These are phyloP conservation scores for Cercospora beticola DNA, from an alignment of 2,329 filamentous ascomycete genomes.

Conservation along the genomic window DNA sequence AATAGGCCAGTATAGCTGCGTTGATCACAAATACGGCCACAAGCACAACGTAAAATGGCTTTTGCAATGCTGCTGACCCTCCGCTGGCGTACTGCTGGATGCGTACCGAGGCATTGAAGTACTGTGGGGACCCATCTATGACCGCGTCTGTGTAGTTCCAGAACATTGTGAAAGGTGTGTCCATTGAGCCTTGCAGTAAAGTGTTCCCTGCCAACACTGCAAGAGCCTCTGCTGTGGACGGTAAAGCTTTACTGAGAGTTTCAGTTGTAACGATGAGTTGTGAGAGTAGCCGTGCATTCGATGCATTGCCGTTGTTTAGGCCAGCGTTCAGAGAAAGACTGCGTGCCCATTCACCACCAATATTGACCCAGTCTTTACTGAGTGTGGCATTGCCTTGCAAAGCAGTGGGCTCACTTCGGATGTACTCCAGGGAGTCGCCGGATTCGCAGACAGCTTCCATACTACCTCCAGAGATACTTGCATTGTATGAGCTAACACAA, in stretches of 20 bases:
- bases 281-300: slow-evolving; percentile 46
- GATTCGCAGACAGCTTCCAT: slow-evolving; percentile 65
- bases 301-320: slow-evolving; percentile 44
- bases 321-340: slow-evolving; percentile 47
- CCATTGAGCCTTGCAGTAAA: slow-evolving; percentile 59
- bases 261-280: slow-evolving; percentile 43
- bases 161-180: slow-evolving; percentile 58
- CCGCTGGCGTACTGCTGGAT: slow-evolving; percentile 71
- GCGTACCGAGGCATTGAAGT: slow-evolving; percentile 63
- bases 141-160: slow-evolving; percentile 41
- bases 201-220: slow-evolving; percentile 69
- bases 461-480: slow-evolving; percentile 53
- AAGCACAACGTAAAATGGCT: slow-evolving; percentile 66
- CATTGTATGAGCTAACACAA: slow-evolving; percentile 62
- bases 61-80: slow-evolving; percentile 60
- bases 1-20: slow-evolving; percentile 63
- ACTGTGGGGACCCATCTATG: slow-evolving; percentile 49
- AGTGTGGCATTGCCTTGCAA: slow-evolving; percentile 51
- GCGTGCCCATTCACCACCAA: slow-evolving; percentile 46
- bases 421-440: slow-evolving; percentile 57
- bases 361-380: slow-evolving; percentile 45
- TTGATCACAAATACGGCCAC: slow-evolving; percentile 66
- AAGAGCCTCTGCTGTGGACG: slow-evolving; percentile 71
- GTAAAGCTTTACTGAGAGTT: slow-evolving; percentile 51
- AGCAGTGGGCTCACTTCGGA: slow-evolving; percentile 52